These are phyloP conservation scores for Podospora pseudopauciseta DNA, from an alignment of 495 filamentous ascomycete genomes.

Conservation along the genomic window DNA sequence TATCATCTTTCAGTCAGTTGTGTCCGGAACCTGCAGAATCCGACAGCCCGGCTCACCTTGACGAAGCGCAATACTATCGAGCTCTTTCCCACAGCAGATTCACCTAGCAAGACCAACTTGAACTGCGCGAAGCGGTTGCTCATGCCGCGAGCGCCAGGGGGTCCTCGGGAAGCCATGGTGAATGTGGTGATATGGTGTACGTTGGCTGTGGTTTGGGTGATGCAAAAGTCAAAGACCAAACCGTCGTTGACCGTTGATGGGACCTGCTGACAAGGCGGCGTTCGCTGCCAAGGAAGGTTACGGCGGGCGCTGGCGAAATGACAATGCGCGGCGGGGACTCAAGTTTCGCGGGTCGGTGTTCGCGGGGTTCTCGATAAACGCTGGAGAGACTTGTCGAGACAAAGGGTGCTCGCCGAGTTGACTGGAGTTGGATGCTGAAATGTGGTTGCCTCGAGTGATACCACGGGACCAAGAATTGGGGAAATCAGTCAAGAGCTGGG, in stretches of 20 bases:
- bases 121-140: slow-evolving; percentile 89
- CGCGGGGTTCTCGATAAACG: neutral
- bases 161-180: slow-evolving; percentile 75
- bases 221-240: slow-evolving; percentile 5
- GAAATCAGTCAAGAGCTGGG: slow-evolving; percentile 11
- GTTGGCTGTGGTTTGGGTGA: slow-evolving; percentile 4
- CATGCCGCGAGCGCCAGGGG: slow-evolving; percentile 69
- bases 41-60: slow-evolving; percentile 59
- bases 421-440: neutral
- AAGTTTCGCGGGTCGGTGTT: neutral
- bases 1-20: slow-evolving; percentile 35
- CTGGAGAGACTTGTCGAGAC: neutral
- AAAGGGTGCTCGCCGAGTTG: slow-evolving; percentile 6
- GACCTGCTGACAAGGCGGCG: slow-evolving; percentile 3
- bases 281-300: slow-evolving; percentile 10
- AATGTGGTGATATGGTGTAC: slow-evolving; percentile 20
- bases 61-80: slow-evolving; percentile 97
- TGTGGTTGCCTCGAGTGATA: slow-evolving; percentile 14
- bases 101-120: slow-evolving; percentile 97
- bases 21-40: neutral
- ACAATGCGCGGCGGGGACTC: slow-evolving; percentile 1
- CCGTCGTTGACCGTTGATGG: neutral
- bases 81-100: slow-evolving; percentile 99
- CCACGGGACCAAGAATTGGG: slow-evolving; percentile 27
- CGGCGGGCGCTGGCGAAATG: slow-evolving; percentile 2